phyloP scores from a whole-genome alignment of 306 rosid genomes.

The Vigna radiata region DNA sequence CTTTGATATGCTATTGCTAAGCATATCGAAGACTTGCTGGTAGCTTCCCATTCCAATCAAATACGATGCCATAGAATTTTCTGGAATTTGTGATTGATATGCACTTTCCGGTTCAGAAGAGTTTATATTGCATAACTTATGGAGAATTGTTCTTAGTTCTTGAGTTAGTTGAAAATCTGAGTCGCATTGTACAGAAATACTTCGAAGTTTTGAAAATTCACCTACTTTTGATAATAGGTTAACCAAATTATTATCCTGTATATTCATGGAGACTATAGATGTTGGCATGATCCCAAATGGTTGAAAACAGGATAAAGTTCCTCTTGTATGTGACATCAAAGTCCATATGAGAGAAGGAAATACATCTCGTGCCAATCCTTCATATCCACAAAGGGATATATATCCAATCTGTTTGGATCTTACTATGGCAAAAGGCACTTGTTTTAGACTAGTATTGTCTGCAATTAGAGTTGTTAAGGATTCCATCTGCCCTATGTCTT shows the following conservation, averaged over 20 bases:
- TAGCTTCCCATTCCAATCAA: constrained; percentile 33
- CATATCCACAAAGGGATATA: constrained; percentile 46
- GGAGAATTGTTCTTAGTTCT: neutral
- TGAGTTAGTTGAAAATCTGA: neutral
- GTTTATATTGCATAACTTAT: neutral
- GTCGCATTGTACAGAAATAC: neutral
- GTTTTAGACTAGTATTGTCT: constrained; percentile 44
- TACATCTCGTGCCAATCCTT: constrained; percentile 37
- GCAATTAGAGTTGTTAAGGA: constrained; percentile 50
- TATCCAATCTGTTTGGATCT: constrained; percentile 27
- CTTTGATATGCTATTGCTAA: constrained; percentile 25
- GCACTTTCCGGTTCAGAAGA: neutral
- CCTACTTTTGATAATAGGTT: neutral
- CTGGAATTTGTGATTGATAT: neutral
- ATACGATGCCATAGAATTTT: neutral
- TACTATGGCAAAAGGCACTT: constrained; percentile 35
- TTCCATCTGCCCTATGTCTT: constrained; percentile 49
- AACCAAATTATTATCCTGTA: neutral
- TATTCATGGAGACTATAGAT: neutral
- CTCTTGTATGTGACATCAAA: constrained; percentile 34
- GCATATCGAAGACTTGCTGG: neutral
- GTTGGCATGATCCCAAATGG: neutral
- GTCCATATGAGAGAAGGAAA: constrained; percentile 43
- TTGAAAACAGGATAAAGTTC: neutral
- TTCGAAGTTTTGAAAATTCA: neutral